Base-by-base conservation (phyloP, 2,329 filamentous ascomycete genomes). In the Aphanocladium album region DNA sequence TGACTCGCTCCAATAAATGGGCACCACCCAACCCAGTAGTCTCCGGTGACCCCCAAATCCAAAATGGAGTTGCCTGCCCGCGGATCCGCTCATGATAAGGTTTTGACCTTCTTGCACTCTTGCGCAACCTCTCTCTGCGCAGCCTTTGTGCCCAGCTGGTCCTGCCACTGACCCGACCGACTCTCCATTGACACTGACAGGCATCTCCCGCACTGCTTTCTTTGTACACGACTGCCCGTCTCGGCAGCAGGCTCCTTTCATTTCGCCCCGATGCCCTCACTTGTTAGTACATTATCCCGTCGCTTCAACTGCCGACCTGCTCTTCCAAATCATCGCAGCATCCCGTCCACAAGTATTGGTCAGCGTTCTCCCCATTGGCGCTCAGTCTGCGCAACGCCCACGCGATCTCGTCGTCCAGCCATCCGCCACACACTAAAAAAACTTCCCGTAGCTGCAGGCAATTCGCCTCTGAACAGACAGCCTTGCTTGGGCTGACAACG, bases 21-120 rank as follows among this genome's bases (percentile, higher is more conserved):
- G 16, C 21, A 25, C 16, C 25, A 33, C 27, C 46, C 14, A 7
- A 5, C 8, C 16, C n/a, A 56, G 21, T 35, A 46, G 25, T 46
- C 27, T 56, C 39, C 25, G 39, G 11, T 37, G 16, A 43, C 16
- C 23, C 52, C 25, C 23, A 17, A 30, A 55, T 45, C 52, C 25
- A 14, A 17, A 30, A 55, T 45, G 35, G 52, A 46, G 53, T 33
- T 56, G 53, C 39, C 45, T 57, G 55, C 45, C 55, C 55, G 33
- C 55, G 55, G 55, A 50, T 57, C 55, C 55, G 45, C 55, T 30
- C 17, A 50, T 57, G 54, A 57, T 51, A 50, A 57, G 33, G 45
- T 57, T 50, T 41, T 17, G 21, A 9, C 35, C 5, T 21, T 43
- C 2, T 35, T 27, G 19, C 43, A 4, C 17, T 33, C 16, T 43